These are phyloP conservation scores for Pichia paraexigua DNA, from an alignment of 805 yeast genomes.

Conservation along the genomic window DNA sequence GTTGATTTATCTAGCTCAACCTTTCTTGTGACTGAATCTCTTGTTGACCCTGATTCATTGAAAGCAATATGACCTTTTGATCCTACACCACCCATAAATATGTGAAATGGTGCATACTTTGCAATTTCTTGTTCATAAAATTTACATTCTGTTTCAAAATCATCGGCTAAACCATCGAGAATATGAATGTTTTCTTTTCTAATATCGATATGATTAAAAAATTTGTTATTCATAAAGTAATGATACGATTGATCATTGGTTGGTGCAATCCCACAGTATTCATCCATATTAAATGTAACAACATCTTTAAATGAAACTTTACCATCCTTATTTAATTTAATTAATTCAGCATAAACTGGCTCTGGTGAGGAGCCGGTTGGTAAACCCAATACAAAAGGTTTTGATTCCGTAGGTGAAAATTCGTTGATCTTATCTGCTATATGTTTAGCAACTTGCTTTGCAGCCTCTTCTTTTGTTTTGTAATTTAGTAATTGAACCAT, in stretches of 20 bases:
- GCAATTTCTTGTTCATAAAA: conserved; percentile 42
- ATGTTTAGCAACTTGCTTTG: conserved; percentile 37
- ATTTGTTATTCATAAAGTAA: conserved; percentile 48
- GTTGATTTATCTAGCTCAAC: conserved; percentile 43
- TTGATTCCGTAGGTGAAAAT: conserved; percentile 36
- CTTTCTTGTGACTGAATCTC: conserved; percentile 38
- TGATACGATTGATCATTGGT: conserved; percentile 44
- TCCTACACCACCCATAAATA: conserved; percentile 53
- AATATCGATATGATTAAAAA: conserved; percentile 49
- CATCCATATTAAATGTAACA: conserved; percentile 57
- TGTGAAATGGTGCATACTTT: conserved; percentile 40
- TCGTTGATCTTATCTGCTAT: conserved; percentile 36
- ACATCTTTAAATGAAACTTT: conserved; percentile 42
- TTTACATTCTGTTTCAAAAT: conserved; percentile 39
- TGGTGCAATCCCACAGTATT: conserved; percentile 43
- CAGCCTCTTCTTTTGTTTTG: conserved; percentile 30
- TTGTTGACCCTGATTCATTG: conserved; percentile 47
- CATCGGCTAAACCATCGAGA: conserved; percentile 42
- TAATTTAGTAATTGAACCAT: conserved; percentile 3
- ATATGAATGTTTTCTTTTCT: conserved; percentile 45
- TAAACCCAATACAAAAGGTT: conserved; percentile 48
- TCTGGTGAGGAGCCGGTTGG: conserved; percentile 61
- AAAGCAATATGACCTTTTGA: conserved; percentile 57
- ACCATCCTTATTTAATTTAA: conserved; percentile 36
- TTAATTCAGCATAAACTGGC: conserved; percentile 40